Conservation (phyloP, 2,329 filamentous ascomycete genomes). For the Calonectria pseudoreteaudii region DNA sequence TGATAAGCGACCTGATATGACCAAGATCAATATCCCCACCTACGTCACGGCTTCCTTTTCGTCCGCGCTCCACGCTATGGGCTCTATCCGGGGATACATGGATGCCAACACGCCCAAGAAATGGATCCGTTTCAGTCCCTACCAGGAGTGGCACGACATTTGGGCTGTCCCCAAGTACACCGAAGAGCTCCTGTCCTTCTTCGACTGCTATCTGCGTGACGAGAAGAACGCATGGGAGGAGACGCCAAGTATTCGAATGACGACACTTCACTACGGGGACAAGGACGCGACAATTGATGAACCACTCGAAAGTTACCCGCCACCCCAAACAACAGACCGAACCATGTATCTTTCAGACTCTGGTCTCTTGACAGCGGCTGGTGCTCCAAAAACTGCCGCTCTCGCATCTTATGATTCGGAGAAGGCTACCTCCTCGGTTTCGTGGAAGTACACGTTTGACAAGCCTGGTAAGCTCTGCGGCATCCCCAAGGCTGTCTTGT, state of each 20-base stretch:
- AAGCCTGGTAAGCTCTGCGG: slow-evolving; percentile 6
- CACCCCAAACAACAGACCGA: slow-evolving; percentile 16
- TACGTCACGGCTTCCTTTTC: slow-evolving; percentile 39
- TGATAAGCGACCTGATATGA: slow-evolving; percentile 38
- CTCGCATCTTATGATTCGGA: not conserved
- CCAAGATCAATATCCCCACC: slow-evolving; percentile 36
- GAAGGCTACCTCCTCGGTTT: not conserved
- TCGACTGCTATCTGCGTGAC: slow-evolving; percentile 7
- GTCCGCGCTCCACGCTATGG: slow-evolving; percentile 37
- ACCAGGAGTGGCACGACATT: slow-evolving; percentile 18
- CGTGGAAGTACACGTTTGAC: slow-evolving; percentile 6
- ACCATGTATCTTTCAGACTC: not conserved
- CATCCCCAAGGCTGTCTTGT: slow-evolving; percentile 17
- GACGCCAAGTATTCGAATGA: slow-evolving; percentile 8
- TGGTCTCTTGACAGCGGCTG: not conserved
- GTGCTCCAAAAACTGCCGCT: not conserved
- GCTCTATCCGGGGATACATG: slow-evolving; percentile 48
- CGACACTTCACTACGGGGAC: slow-evolving; percentile 8
- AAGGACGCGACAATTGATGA: slow-evolving; percentile 44
- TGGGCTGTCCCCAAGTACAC: not conserved
- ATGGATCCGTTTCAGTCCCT: slow-evolving; percentile 51
- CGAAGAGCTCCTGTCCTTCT: not conserved
- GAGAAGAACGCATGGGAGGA: slow-evolving; percentile 10
- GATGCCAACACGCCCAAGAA: slow-evolving; percentile 52
- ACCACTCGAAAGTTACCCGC: slow-evolving; percentile 42